Evolutionary conservation across 2,329 filamentous ascomycete genomes (phyloP).

Genomic region (Fusarium bactridioides): DNA sequence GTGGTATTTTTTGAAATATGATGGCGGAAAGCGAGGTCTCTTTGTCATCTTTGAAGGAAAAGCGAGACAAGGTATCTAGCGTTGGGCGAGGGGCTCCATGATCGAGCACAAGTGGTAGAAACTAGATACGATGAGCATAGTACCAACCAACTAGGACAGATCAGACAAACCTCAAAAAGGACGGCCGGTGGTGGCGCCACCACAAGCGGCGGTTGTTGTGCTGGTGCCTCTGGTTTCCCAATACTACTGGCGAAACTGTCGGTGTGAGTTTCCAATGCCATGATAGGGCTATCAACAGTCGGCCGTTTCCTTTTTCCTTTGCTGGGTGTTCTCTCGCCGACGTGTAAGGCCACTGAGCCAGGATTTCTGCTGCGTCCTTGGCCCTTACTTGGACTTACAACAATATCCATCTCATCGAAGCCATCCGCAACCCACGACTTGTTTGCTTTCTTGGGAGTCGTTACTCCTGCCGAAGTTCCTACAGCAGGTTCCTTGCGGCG

Average conservation of each 20-base stretch:
- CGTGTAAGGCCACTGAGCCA: conserved; percentile 53
- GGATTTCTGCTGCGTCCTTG: conserved; percentile 51
- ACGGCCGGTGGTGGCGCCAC: conserved; percentile 44
- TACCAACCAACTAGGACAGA: background rate
- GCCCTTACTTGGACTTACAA: conserved; percentile 61
- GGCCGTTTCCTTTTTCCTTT: conserved; percentile 76
- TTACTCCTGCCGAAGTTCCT: conserved; percentile 38
- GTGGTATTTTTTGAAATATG: conserved; percentile 72
- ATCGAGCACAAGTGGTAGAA: conserved; percentile 70
- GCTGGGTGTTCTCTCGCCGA: conserved; percentile 66
- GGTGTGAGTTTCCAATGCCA: conserved; percentile 63
- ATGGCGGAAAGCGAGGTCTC: conserved; percentile 69
- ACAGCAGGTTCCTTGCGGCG: conserved; percentile 55
- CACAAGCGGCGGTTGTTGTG: conserved; percentile 29
- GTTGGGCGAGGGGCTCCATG: conserved; percentile 69
- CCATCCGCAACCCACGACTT: conserved; percentile 74
- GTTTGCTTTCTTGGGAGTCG: conserved; percentile 68
- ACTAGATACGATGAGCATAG: conserved; percentile 50
- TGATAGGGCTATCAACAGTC: conserved; percentile 70
- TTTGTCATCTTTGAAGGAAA: conserved; percentile 70
- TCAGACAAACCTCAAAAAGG: conserved; percentile 55
- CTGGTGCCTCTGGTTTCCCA: conserved; percentile 32
- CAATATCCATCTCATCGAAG: conserved; percentile 74
- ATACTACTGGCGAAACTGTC: conserved; percentile 52
- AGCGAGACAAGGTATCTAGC: conserved; percentile 72